A percentile compares a stretch with the other conserved stretches of the same genome.
Evolutionary conservation across 805 yeast species (phyloP).

Genomic region (Wickerhamomyces chaumierensis): DNA sequence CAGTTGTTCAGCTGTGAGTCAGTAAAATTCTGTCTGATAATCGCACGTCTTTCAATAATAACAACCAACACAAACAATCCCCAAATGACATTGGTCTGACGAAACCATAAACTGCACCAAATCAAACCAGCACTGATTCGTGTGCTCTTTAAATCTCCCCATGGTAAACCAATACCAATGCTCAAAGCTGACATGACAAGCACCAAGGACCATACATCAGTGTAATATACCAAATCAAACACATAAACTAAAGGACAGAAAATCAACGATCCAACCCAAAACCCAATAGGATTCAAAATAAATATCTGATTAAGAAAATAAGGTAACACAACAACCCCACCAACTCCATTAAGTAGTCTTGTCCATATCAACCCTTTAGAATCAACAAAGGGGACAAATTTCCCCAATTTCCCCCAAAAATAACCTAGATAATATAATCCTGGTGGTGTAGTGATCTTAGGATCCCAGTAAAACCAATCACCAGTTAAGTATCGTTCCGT

Average conservation of each 20-base stretch:
- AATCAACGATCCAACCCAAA: slow-evolving; percentile 31
- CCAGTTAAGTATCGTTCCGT: slow-evolving; percentile 54
- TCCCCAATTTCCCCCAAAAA: slow-evolving; percentile 22
- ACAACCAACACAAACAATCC: slow-evolving; percentile 45
- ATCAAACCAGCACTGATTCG: slow-evolving; percentile 45
- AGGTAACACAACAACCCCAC: slow-evolving; percentile 49
- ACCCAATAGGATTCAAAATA: slow-evolving; percentile 29
- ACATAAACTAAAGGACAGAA: slow-evolving; percentile 64
- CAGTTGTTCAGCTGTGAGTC: slow-evolving; percentile 26
- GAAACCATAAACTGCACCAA: slow-evolving; percentile 53
- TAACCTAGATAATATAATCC: slow-evolving; percentile 58
- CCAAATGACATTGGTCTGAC: slow-evolving; percentile 94
- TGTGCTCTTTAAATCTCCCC: slow-evolving; percentile 23
- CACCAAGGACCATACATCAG: slow-evolving; percentile 87
- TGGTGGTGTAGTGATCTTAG: slow-evolving; percentile 94
- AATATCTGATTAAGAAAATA: slow-evolving; percentile 28
- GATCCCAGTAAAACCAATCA: slow-evolving; percentile 63
- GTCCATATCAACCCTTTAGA: slow-evolving; percentile 28
- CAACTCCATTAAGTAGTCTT: slow-evolving; percentile 53
- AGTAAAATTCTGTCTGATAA: slow-evolving; percentile 28
- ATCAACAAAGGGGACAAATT: no score
- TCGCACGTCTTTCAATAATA: slow-evolving; percentile 39
- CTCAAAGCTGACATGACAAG: slow-evolving; percentile 47
- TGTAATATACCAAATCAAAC: slow-evolving; percentile 72
- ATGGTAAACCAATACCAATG: slow-evolving; percentile 29